A percentile compares a stretch with the other conserved stretches of the same genome.
These are phyloP conservation scores for Arthrobotrys entomopaga DNA, from an alignment of 2,329 filamentous ascomycete genomes.

Conservation along the genomic window DNA sequence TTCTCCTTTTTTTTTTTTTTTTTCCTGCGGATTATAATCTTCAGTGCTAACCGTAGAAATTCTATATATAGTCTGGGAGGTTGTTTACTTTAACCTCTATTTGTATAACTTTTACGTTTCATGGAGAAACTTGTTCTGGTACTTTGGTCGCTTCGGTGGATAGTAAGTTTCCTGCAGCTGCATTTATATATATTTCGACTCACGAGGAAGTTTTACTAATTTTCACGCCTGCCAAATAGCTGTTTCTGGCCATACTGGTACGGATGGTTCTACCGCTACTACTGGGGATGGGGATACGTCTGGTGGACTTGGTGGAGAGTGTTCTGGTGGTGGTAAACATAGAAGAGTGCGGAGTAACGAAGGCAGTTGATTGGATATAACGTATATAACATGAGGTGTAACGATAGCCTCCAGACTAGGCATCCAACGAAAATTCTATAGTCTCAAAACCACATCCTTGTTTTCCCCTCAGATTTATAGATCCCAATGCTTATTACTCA, in stretches of 20 bases:
- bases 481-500: too few species aligned
- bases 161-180: constrained; percentile 31
- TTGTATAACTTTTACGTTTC: constrained; percentile 50
- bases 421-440: too few species aligned
- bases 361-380: not conserved
- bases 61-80: constrained; percentile 34
- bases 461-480: too few species aligned
- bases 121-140: constrained; percentile 48
- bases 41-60: not conserved
- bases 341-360: not conserved
- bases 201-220: not conserved
- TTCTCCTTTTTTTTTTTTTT: not conserved
- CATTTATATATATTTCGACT: not conserved
- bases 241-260: constrained; percentile 55
- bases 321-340: constrained; percentile 53
- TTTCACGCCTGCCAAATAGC: constrained; percentile 1
- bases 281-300: constrained; percentile 52
- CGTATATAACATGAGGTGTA: too few species aligned
- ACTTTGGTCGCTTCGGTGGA: constrained; percentile 50
- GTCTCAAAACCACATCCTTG: not conserved
- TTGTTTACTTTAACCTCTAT: constrained; percentile 45
- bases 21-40: not conserved
- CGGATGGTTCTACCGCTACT: constrained; percentile 53
- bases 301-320: constrained; percentile 54
- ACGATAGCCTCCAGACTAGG: too few species aligned